Conservation (phyloP, 139 green algal species). For the Chlamydomonas sphaeroides region DNA sequence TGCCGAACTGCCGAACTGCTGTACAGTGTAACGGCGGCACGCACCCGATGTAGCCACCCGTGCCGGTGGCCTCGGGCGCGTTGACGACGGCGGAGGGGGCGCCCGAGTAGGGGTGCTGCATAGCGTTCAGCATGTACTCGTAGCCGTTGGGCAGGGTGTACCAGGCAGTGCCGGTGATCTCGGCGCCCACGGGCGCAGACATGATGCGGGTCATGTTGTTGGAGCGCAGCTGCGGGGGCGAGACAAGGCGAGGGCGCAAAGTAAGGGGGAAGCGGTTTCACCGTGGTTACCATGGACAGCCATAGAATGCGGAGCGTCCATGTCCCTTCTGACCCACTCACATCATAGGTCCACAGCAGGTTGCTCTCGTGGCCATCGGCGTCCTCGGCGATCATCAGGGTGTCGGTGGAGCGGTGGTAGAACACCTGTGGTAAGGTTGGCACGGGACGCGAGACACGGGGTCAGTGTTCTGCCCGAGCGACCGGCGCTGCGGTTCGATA, state of each 20-base stretch:
- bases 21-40: no score
- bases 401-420: not conserved
- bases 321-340: not conserved
- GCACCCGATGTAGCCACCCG: conserved; percentile 17
- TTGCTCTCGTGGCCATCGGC: conserved; percentile 30
- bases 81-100: not conserved
- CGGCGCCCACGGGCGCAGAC: not conserved
- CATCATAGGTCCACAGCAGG: conserved; percentile 15
- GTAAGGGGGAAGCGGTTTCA: no score
- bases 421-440: no score
- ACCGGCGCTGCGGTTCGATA: no score
- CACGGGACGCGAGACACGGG: no score
- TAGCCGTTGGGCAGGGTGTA: conserved; percentile 7
- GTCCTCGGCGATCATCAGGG: conserved; percentile 31
- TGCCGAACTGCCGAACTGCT: no score
- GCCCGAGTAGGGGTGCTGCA: conserved; percentile 17
- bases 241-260: no score
- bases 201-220: conserved; percentile 18
- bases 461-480: no score
- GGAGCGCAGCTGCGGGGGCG: not conserved
- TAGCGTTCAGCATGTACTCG: conserved; percentile 5
- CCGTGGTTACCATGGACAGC: not conserved
- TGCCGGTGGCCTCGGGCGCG: not conserved
- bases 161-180: conserved; percentile 12
- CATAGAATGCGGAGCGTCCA: no score